A percentile compares a stretch with the other conserved stretches of the same genome.
These are phyloP conservation scores for Plenodomus biglobosus DNA, from an alignment of 2,329 filamentous ascomycete genomes.

Conservation along the genomic window DNA sequence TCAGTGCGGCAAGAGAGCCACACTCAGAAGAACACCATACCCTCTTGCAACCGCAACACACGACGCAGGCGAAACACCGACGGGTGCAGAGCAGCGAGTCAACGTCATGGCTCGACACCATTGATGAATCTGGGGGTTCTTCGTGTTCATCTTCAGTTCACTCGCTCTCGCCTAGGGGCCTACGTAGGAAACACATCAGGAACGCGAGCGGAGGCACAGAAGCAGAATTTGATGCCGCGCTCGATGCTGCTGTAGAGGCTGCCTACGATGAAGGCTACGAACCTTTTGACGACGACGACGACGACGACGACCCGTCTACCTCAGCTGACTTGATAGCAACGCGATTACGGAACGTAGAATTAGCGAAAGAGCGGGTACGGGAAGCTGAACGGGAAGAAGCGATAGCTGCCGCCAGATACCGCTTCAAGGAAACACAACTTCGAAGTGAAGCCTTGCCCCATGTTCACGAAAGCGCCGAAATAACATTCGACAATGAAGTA, in stretches of 20 bases:
- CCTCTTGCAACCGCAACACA: slow-evolving; percentile 25
- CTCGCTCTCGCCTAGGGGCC: slow-evolving; percentile 73
- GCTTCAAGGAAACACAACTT: slow-evolving; percentile 52
- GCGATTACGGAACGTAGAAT: slow-evolving; percentile 63
- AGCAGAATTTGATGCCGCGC: slow-evolving; percentile 87
- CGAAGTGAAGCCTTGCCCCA: slow-evolving; percentile 52
- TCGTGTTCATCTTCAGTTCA: slow-evolving; percentile 73
- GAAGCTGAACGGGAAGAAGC: slow-evolving; percentile 71
- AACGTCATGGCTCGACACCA: slow-evolving; percentile 91
- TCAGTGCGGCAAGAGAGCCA: slow-evolving; percentile 19
- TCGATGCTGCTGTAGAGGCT: slow-evolving; percentile 93
- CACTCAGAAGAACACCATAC: slow-evolving; percentile 23
- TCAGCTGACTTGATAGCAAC: slow-evolving; percentile 39
- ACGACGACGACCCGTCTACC: slow-evolving; percentile 38
- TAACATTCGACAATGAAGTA: slow-evolving; percentile 43
- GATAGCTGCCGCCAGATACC: slow-evolving; percentile 62
- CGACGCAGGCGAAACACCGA: slow-evolving; percentile 25
- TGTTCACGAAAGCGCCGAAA: slow-evolving; percentile 42
- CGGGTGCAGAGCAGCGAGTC: slow-evolving; percentile 73
- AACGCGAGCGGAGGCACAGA: slow-evolving; percentile 72
- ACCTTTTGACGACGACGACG: slow-evolving; percentile 59
- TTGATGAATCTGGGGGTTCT: slow-evolving; percentile 85
- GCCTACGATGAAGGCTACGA: slow-evolving; percentile 93
- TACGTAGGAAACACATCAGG: slow-evolving; percentile 69
- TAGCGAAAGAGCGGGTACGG: slow-evolving; percentile 73